These are phyloP conservation scores for Jamesozyma jinghongensis DNA, from an alignment of 805 yeast genomes.

Conservation along the genomic window DNA sequence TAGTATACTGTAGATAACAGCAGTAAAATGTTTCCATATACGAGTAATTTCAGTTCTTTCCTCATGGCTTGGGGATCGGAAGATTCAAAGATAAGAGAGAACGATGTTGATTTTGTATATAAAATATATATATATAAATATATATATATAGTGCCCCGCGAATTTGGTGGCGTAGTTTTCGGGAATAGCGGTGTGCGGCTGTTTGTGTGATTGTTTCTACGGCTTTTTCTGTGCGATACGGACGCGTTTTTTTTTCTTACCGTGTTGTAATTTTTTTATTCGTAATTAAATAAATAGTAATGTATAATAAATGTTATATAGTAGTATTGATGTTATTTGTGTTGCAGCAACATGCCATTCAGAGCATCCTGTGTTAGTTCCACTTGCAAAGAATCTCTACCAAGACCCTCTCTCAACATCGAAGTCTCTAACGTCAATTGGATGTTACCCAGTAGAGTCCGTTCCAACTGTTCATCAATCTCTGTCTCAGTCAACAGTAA, in stretches of 20 bases:
- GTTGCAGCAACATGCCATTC: constrained; percentile 13
- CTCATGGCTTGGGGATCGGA: constrained; percentile 35
- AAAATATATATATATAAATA: background rate
- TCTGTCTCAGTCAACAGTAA: too few relatives aligned
- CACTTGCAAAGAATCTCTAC: constrained; percentile 29
- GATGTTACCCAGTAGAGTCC: too few relatives aligned
- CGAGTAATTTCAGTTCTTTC: constrained; percentile 50
- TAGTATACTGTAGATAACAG: constrained; percentile 45
- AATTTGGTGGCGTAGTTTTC: background rate
- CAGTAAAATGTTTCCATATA: constrained; percentile 47
- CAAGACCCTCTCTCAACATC: constrained; percentile 21
- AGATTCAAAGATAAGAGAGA: background rate
- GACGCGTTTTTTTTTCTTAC: too few relatives aligned
- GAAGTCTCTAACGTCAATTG: constrained; percentile 16
- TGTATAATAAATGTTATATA: too few relatives aligned
- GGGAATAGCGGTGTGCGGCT: background rate
- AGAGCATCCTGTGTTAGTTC: constrained; percentile 31
- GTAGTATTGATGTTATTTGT: background rate
- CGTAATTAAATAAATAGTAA: too few relatives aligned
- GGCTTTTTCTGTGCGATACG: too few relatives aligned
- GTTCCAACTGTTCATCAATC: too few relatives aligned
- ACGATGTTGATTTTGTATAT: background rate
- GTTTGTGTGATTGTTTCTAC: too few relatives aligned
- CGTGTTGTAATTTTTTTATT: too few relatives aligned
- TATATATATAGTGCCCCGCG: background rate